A percentile compares a stretch with the other conserved stretches of the same genome.
phyloP scores from a whole-genome alignment of 2,329 filamentous ascomycete genomes.

The Stagonosporopsis vannaccii region DNA sequence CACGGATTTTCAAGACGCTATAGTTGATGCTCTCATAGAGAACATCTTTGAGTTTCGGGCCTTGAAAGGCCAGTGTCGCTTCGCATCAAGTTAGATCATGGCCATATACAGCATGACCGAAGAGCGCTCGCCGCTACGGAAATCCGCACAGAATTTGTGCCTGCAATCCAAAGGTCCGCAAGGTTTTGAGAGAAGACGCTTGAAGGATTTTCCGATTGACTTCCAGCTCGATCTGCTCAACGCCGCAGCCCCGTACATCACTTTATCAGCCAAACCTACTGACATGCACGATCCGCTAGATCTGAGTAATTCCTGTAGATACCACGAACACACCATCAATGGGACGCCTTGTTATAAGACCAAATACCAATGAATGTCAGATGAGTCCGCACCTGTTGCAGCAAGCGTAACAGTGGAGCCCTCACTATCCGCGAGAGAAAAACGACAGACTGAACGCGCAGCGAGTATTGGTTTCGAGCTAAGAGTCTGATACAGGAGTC shows the following conservation, averaged over 20 bases:
- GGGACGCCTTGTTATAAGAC: conserved; percentile 1
- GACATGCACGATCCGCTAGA: conserved; percentile 10
- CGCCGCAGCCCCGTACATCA: conserved; percentile 13
- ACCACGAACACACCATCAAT: conserved; percentile 4
- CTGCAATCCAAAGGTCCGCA: conserved; percentile 5
- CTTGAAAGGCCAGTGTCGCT: conserved; percentile 8
- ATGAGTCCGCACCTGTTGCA: not conserved
- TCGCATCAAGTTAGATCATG: conserved; percentile 1
- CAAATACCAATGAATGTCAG: conserved; percentile 1
- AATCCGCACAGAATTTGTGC: conserved; percentile 3
- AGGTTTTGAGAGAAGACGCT: not conserved
- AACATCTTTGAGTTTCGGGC: conserved; percentile 4
- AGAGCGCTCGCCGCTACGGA: conserved; percentile 7
- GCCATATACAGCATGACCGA: conserved; percentile 4
- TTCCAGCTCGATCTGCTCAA: conserved; percentile 9
- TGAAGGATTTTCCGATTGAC: conserved; percentile 1
- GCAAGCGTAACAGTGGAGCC: not conserved
- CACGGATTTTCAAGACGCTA: conserved; percentile 10
- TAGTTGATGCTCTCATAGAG: conserved; percentile 14
- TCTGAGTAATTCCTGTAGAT: conserved; percentile 1
- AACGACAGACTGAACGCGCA: not conserved
- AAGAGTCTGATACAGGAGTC: not conserved
- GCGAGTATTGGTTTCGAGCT: conserved; percentile 7
- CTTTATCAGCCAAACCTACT: not conserved
- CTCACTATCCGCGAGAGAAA: not conserved